Evolutionary conservation across 768 basidiomycete species (phyloP), one percentile per base, ranked within the genome.

Genomic region (Trametes punicea): DNA sequence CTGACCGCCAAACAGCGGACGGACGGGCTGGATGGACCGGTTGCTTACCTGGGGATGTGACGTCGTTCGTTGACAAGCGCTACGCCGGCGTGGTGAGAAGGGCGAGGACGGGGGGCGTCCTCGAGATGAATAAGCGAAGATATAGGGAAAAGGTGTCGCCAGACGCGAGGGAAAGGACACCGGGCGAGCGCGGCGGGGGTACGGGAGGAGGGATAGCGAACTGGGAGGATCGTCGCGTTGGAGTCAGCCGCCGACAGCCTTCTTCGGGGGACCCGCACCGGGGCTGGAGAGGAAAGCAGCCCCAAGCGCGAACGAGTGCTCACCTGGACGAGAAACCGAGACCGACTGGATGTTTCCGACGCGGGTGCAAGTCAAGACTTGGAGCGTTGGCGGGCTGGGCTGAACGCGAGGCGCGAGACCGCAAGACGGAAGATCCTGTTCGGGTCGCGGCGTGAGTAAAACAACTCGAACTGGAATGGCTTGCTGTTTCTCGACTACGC

Each of bases 391-490:
- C 25, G 45, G 46, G 42, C 31, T 34, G 51, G 40, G 33, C 23
- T 44, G 20, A 47, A n/a, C 34, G 13, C 34, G 34, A 36, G 13
- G 34, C 31, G 31, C 8, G 31, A 16, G 30, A 30, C 49, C 20
- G 50, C 21, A 46, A 44, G 52, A 55, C 58, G 58, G 58, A 41
- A 34, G 50, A 46, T 55, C 58, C 58, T 60, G 47, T 59, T 53
- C 31, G 48, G 54, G 34, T 5, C 18, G 36, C 23, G 15, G 4
- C n/a, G 51, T 59, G 20, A 51, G 58, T 33, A 13, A 27, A n/a
- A 18, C 40, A 20, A 45, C 18, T 21, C 20, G 20, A 52, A 52
- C 40, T 16, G 18, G 27, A 20, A 16, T 18, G 6, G 9, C 2
- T 5, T 16, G 30, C 30, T 13, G 39, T 38, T 8, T n/a, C n/a